Percentiles rank a stretch among this genome's conserved stretches.
Conservation (phyloP, 192 early-diverging fungal species). For the Coemansia sp. region DNA sequence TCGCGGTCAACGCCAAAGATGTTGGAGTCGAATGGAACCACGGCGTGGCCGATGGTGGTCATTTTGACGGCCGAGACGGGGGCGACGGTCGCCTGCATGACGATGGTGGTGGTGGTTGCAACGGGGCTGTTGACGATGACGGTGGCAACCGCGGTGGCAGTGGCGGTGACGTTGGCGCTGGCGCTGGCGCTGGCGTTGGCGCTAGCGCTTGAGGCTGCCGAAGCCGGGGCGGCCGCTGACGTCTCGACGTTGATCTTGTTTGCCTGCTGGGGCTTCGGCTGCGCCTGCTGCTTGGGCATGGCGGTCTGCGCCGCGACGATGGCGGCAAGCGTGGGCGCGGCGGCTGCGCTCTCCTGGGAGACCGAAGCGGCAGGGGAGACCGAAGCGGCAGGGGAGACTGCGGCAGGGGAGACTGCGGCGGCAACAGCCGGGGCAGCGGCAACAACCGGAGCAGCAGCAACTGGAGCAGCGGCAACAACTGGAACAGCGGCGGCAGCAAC, state of each 20-base stretch:
- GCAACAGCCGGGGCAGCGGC: neutral
- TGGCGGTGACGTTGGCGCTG: neutral
- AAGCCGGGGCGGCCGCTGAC: neutral
- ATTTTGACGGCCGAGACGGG: conserved; percentile 16
- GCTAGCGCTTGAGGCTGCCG: neutral
- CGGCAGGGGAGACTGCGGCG: neutral
- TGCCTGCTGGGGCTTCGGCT: neutral
- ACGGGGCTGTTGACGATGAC: neutral
- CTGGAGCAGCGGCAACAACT: neutral
- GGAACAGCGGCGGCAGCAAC: neutral
- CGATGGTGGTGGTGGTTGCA: conserved; percentile 2
- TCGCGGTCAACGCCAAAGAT: conserved; percentile 25
- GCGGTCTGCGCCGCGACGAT: conserved; percentile 31
- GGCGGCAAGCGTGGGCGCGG: conserved; percentile 6
- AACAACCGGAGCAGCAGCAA: neutral
- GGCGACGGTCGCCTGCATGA: conserved; percentile 5
- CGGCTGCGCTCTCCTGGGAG: neutral
- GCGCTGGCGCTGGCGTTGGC: neutral
- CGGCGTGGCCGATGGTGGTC: conserved; percentile 40
- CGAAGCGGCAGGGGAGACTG: neutral
- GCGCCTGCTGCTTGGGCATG: neutral
- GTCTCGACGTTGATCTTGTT: conserved; percentile 1
- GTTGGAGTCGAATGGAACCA: conserved; percentile 36
- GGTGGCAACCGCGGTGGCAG: neutral
- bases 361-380: neutral